Base-by-base conservation (phyloP, 192 early-diverging fungal genomes). In the Podila epicladia region DNA sequence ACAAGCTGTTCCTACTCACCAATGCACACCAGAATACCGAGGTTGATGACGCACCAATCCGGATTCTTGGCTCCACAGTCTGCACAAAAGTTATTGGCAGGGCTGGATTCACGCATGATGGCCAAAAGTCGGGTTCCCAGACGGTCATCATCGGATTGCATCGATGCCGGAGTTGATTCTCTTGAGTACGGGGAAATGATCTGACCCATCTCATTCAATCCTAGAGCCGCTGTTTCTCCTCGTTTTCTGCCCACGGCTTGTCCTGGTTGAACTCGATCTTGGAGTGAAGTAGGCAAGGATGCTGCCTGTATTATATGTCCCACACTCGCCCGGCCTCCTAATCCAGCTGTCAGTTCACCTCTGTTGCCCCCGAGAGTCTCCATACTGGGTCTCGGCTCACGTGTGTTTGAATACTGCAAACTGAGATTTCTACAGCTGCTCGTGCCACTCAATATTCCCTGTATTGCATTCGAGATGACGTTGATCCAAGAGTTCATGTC, bases 1-100 rank as follows among this genome's bases (percentile, higher is more conserved):
- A 65, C 33, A 48, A 57, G 11, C 1, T 4, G 8, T 29, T 8
- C 15, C 13, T 33, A 58, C 69, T 80, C 83, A 93, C 91, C 92
- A 41, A 91, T 92, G 63, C 92, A 93, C 5, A 92, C 60, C 28
- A 92, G 50, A 57, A 89, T 85, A 3, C 92, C 92, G 11, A 93
- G 70, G 75, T 93, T 93, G 41, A 92, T 88, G 61, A 89, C 89
- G 38, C 85, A 87, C 92, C 92, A 93, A 24, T 92, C 90, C 22
- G 92, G 91, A 48, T 87, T 82, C 57, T 86, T 84, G 22, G 84
- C 79, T 15, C 87, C 88, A 82, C 93, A 94, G 62, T 94, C 93
- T 1, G 90, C 93, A 75, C 93, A 94, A 31, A 69, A 60, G 0
- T 62, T 57, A 67, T 92, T 92, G 22, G 85, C 72, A 0, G 41